Evolutionary conservation across 768 basidiomycete genomes (phyloP), one percentile per base, ranked within the genome.

Genomic region (Lentinula detonsa): DNA sequence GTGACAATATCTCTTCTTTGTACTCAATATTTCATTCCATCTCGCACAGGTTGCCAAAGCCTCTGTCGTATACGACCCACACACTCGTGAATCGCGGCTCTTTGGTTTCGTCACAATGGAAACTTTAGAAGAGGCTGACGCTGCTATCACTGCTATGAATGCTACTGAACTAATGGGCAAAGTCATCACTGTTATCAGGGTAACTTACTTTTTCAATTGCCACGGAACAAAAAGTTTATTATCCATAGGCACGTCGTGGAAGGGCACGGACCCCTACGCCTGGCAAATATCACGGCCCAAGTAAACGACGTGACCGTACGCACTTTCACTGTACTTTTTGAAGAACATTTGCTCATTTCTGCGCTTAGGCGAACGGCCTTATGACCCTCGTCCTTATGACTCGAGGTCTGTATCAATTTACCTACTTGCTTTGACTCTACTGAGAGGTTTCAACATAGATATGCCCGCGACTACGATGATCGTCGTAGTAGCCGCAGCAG

Each of bases 181-280:
- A 76, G 78, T 82, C 34, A 81, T 94, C 59, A 90, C 81, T 61
- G 90, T 99, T n/a, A 91, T 95, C 77, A 95, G 89, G 81, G 93
- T 91, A 55, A 37, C 70, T 69, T 31, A 5, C 8, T 4, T n/a
- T 18, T 7, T 3, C 18, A 5, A 33, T 34, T 3, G 54, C 21
- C 39, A 51, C 33, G 8, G 4, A 18, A 6, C 31, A 18, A 31
- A 43, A 1, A 45, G 40, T 4, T 1, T 0, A n/a, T 55, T 34
- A 28, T 56, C 21, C 61, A 43, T 28, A 31, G 92, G 93, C 93
- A 65, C 90, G 93, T 55, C 88, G 93, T 65, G 93, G 90, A 60
- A 88, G 93, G 63, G 93, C 93, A 16, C 81, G 93, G 65, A 91
- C 93, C 11, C 91, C 96, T 2, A 99, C 96, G 5, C 96, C 96